Evolutionary conservation across 805 yeast genomes (phyloP).

Genomic region (Hanseniaspora clermontiae): DNA sequence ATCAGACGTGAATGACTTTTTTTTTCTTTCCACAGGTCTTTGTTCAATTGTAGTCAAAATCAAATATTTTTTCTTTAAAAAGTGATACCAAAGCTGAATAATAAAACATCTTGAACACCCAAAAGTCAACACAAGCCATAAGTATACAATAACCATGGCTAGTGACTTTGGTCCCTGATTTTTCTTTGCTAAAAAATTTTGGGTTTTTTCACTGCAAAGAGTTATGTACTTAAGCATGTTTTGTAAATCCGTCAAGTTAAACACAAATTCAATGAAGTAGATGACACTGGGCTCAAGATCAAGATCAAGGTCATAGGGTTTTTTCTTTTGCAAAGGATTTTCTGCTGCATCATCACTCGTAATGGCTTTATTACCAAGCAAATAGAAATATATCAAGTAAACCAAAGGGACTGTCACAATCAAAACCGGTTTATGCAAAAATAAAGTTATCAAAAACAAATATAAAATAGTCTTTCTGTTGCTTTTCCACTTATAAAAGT

Average conservation of each 20-base stretch:
- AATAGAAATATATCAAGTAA: slow-evolving; percentile 23
- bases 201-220: slow-evolving; percentile 35
- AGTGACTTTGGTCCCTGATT: background rate
- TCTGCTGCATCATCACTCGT: slow-evolving; percentile 29
- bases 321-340: slow-evolving; percentile 23
- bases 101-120: background rate
- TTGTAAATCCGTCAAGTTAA: slow-evolving; percentile 66
- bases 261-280: slow-evolving; percentile 31
- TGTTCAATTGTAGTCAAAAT: background rate
- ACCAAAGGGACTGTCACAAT: slow-evolving; percentile 52
- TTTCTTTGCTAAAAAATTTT: background rate
- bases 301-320: slow-evolving; percentile 13
- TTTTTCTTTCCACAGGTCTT: background rate
- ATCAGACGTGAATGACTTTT: background rate
- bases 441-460: slow-evolving; percentile 48
- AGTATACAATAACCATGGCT: background rate
- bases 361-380: background rate
- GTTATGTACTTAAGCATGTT: slow-evolving; percentile 34
- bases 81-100: background rate
- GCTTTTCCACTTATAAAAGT: slow-evolving; percentile 49
- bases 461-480: slow-evolving; percentile 56
- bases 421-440: slow-evolving; percentile 61
- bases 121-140: background rate
- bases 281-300: slow-evolving; percentile 24
- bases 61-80: background rate